phyloP scores from a whole-genome alignment of 2,329 filamentous ascomycete species.

The Tolypocladium nubicola region DNA sequence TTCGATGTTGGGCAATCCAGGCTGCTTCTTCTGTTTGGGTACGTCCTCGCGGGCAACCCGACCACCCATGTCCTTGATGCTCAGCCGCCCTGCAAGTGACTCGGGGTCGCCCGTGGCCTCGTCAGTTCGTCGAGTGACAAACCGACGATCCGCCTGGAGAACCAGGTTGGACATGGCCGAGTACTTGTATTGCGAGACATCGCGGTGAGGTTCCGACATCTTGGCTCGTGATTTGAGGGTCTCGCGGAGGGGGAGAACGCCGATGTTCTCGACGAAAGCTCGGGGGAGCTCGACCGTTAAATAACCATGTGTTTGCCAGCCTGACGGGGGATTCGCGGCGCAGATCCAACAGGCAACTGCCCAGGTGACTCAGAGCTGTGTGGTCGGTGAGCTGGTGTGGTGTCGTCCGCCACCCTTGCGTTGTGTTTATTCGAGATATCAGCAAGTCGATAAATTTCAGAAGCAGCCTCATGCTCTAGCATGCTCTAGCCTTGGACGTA shows the following conservation, averaged over 20 bases:
- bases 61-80: slow-evolving; percentile 88
- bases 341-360: slow-evolving; percentile 6
- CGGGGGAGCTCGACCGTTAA: slow-evolving; percentile 19
- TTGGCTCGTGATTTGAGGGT: slow-evolving; percentile 23
- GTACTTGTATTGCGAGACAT: slow-evolving; percentile 98
- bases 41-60: slow-evolving; percentile 69
- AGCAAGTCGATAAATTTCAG: slow-evolving; percentile 26
- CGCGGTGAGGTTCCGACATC: slow-evolving; percentile 66
- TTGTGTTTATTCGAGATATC: slow-evolving; percentile 3
- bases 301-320: slow-evolving; percentile 22
- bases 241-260: slow-evolving; percentile 16
- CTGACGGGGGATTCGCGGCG: slow-evolving; percentile 5
- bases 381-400: slow-evolving; percentile 10
- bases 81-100: slow-evolving; percentile 88
- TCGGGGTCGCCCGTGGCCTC: slow-evolving; percentile 96
- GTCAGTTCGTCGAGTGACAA: slow-evolving; percentile 83
- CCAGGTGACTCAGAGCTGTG: slow-evolving; percentile 10
- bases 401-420: slow-evolving; percentile 8
- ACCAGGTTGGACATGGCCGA: slow-evolving; percentile 99
- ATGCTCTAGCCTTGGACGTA: slow-evolving; percentile 8
- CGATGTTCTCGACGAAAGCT: slow-evolving; percentile 27
- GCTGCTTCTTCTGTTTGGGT: slow-evolving; percentile 70
- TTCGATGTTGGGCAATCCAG: slow-evolving; percentile 59
- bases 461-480: too few relatives aligned
- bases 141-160: slow-evolving; percentile 96